Base-by-base conservation (phyloP, 208 protist species). In the Phytomonas sp. region DNA sequence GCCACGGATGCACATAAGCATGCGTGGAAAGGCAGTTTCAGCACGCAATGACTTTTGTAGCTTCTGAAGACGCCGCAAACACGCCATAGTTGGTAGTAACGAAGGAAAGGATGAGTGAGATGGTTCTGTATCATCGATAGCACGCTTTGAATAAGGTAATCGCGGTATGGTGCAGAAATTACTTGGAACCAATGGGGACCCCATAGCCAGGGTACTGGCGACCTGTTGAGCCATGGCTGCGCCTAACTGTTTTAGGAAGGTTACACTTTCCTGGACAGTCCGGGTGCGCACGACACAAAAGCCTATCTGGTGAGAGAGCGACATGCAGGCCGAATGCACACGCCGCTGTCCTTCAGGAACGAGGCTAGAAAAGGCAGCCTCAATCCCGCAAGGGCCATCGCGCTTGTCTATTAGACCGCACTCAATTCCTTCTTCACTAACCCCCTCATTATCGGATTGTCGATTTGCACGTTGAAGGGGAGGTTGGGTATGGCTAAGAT, bases 1-100 rank as follows among this genome's bases (percentile, higher is more conserved):
- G 53, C 87, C 87, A 20, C 84, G 83, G 37, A 92, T 71, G 62
- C 87, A 92, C 82, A 89, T 80, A 11, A 92, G 78, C 80, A 89
- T 85, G 60, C 87, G 87, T 33, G 81, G 78, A 70, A 90, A 88
- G 4, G 82, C 83, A n/a, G 87, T 92, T 67, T 72, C 66, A 9
- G 81, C 83, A 26, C 78, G 81, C 13, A 89, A 66, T 5, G 43
- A 72, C 23, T 72, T 73, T 68, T 85, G 78, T 62, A 87, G 67
- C 0, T 36, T 60, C 20, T 37, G 31, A 13, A 80, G 73, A n/a
- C 67, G 26, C 15, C 67, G 34, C 28, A 92, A 63, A 31, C 74
- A 79, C 6, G 51, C 11, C 15, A 33, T 36, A 17, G 72, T 78
- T 56, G 72, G 71, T 20, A 71, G 60, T 13, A 77, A 62, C 15